Evolutionary conservation across 164 flowering plant species (phyloP), one percentile per base, ranked within the genome.

Genomic region (Nymphaea thermarum): DNA sequence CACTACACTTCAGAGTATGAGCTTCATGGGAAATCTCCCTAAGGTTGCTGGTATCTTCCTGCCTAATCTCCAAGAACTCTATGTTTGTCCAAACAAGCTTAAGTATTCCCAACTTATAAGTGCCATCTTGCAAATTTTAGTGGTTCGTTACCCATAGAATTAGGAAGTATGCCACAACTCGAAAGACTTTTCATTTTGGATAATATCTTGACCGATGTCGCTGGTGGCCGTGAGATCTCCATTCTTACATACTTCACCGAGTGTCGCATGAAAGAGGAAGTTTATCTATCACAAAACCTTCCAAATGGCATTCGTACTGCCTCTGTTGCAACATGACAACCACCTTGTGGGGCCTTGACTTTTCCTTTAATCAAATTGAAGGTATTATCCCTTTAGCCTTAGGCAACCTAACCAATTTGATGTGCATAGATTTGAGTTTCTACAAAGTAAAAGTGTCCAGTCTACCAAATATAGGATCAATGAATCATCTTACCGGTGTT

Each of bases 291-390:
- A 5, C 4, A 43, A 4, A 75, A 75, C 65, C 65, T 12, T 4
- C 59, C 71, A 0, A 63, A 61, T 25, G 71, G 67, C 6, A 12
- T 14, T 4, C 36, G 68, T 25, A 71, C 71, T 4, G 43, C 57
- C n/a, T 68, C 75, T 44, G 15, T 72, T 2, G 71, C 45, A 74
- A 74, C 12, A 53, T 74, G 42, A 66, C 73, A 8, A 66, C 67
- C 25, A 57, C 45, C 2, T 61, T 73, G 6, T 6, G 8, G 3
- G 14, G 10, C 6, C 25, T 60, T 43, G 36, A 17, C 6, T 14
- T 73, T 6, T 65, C 36, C 36, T 25, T 1, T 25, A 25, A 25
- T 25, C 36, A 25, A 1, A 25, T 25, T 25, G 36, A 25, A 25
- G 36, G 36, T 25, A 0, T 1, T 25, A 25, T 25, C 36, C 36